Conservation (phyloP, 805 yeast genomes). For the Candida maltosa region DNA sequence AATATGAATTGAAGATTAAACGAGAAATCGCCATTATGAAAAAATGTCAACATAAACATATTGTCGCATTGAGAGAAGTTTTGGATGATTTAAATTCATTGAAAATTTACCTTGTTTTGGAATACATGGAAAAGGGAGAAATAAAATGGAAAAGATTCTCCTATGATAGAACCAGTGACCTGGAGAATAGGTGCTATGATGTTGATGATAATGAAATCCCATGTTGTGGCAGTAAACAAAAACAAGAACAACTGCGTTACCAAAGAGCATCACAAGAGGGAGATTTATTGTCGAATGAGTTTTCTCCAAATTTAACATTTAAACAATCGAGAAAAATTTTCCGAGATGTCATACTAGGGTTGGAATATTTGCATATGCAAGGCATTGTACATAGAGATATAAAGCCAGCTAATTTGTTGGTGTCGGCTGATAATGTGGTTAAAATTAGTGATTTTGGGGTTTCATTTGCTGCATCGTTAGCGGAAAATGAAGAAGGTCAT, state of each 20-base stretch:
- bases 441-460: conserved; percentile 98
- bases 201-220: conserved; percentile 39
- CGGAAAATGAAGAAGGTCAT: conserved; percentile 43
- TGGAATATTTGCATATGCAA: conserved; percentile 86
- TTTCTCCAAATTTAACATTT: conserved; percentile 61
- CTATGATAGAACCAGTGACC: conserved; percentile 2
- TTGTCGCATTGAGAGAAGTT: conserved; percentile 50
- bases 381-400: conserved; percentile 94
- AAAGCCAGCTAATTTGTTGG: conserved; percentile 87
- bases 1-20: conserved; percentile 35
- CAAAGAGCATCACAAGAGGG: conserved; percentile 11
- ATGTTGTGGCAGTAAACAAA: conserved; percentile 21
- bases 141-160: conserved; percentile 63
- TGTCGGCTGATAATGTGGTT: conserved; percentile 65
- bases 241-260: conserved; percentile 9
- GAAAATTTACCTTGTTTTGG: conserved; percentile 86
- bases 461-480: conserved; percentile 60
- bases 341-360: conserved; percentile 80
- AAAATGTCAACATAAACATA: conserved; percentile 44
- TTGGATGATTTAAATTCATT: conserved; percentile 81
- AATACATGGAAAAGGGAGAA: conserved; percentile 88
- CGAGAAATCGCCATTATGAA: conserved; percentile 46
- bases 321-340: conserved; percentile 68
- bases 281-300: conserved; percentile 21
- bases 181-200: neutral